phyloP scores from a whole-genome alignment of 2,329 filamentous ascomycete genomes.

The Periconia digitata region DNA sequence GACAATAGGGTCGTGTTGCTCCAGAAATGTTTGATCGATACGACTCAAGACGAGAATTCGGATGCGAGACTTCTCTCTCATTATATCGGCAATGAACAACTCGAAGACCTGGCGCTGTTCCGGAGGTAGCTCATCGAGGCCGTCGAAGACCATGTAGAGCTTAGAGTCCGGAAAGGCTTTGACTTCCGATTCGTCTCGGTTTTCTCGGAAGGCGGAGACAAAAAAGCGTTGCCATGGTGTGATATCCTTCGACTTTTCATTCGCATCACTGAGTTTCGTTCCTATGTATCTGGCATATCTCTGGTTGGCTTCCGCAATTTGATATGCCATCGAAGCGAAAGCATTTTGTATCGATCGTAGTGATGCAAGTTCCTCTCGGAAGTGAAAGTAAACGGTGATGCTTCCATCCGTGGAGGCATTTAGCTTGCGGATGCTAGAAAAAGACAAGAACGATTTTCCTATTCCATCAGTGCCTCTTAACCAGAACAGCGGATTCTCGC shows the following conservation, averaged over 20 bases:
- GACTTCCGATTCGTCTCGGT: slow-evolving; percentile 6
- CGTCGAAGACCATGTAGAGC: slow-evolving; percentile 33
- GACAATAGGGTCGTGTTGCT: too few species aligned
- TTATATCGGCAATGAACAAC: slow-evolving; percentile 24
- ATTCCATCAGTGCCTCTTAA: slow-evolving; percentile 32
- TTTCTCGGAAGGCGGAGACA: neutral
- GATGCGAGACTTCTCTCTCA: slow-evolving; percentile 24
- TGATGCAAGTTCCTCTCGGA: slow-evolving; percentile 35
- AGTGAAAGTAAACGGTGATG: slow-evolving; percentile 40
- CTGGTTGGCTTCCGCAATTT: slow-evolving; percentile 33
- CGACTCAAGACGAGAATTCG: slow-evolving; percentile 31
- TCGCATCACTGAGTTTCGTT: slow-evolving; percentile 26
- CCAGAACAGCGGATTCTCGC: slow-evolving; percentile 23
- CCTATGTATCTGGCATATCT: slow-evolving; percentile 34
- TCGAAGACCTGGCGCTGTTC: slow-evolving; percentile 13
- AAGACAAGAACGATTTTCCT: slow-evolving; percentile 41
- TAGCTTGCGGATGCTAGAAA: too few species aligned
- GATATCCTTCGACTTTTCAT: slow-evolving; percentile 6
- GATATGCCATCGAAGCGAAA: slow-evolving; percentile 30
- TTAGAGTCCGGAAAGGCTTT: slow-evolving; percentile 3
- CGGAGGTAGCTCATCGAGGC: slow-evolving; percentile 33
- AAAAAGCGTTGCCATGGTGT: slow-evolving; percentile 16
- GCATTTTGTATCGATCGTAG: slow-evolving; percentile 23
- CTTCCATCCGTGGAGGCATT: slow-evolving; percentile 18
- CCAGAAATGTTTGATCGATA: slow-evolving; percentile 27